Evolutionary conservation across 441 rosid genomes (phyloP).

Genomic region (Syzygium syzygioides): DNA sequence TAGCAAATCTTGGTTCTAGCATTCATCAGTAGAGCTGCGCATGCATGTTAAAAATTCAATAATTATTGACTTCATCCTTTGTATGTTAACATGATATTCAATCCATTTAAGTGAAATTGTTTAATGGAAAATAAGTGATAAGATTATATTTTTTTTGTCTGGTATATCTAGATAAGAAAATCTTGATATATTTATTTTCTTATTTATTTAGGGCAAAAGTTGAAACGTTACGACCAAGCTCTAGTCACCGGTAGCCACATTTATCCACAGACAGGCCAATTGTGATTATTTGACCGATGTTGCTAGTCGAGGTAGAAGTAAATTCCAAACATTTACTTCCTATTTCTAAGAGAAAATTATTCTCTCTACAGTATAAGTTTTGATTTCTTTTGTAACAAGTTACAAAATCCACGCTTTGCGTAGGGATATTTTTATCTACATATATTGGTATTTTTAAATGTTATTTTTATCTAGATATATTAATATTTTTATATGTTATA

Average conservation of each 20-base stretch:
- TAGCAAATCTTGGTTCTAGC: background rate
- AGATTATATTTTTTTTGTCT: too few species aligned
- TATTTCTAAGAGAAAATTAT: too few species aligned
- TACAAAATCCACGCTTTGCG: background rate
- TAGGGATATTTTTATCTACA: background rate
- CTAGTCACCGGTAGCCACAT: background rate
- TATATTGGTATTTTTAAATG: too few species aligned
- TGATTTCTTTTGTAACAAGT: background rate
- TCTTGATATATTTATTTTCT: too few species aligned
- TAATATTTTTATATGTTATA: too few species aligned
- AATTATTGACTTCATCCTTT: background rate
- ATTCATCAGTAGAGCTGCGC: background rate
- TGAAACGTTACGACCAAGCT: background rate
- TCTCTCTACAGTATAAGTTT: too few species aligned
- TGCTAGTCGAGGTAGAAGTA: background rate
- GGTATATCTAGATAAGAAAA: too few species aligned
- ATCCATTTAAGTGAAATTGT: background rate
- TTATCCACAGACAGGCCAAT: background rate
- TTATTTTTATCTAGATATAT: too few species aligned
- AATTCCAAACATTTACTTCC: too few species aligned
- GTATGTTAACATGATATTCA: background rate
- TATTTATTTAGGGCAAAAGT: too few species aligned
- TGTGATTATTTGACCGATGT: background rate
- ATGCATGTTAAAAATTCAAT: background rate
- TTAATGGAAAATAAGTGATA: background rate